Percentiles rank a stretch among this genome's conserved stretches.
phyloP scores from a whole-genome alignment of 2,329 filamentous ascomycete species.

The Zarea fungicola region DNA sequence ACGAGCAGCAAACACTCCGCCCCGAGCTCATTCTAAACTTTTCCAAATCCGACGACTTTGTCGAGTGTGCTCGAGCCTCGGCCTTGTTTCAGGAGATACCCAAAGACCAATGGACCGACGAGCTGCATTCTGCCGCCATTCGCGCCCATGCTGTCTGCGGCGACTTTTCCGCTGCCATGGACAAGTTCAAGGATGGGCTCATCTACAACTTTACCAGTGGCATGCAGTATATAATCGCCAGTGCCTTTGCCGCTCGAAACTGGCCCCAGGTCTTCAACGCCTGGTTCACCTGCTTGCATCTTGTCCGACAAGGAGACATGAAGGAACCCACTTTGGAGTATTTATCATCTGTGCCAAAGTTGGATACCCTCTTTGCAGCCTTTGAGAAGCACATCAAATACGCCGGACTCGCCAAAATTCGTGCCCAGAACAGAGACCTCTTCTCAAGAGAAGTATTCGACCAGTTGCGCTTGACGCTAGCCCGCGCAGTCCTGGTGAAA shows the following conservation, averaged over 20 bases:
- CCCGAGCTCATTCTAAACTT: slow-evolving; percentile 37
- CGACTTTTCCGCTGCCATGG: slow-evolving; percentile 33
- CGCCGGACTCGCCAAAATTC: slow-evolving; percentile 21
- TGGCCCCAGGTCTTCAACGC: slow-evolving; percentile 33
- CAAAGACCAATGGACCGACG: slow-evolving; percentile 33
- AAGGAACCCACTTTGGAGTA: slow-evolving; percentile 16
- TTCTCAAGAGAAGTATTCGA: slow-evolving; percentile 22
- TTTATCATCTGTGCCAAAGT: slow-evolving; percentile 23
- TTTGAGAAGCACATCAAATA: slow-evolving; percentile 30
- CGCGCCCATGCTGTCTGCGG: slow-evolving; percentile 37
- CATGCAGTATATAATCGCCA: slow-evolving; percentile 39
- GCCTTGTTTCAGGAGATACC: slow-evolving; percentile 38
- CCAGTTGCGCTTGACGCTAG: slow-evolving; percentile 27
- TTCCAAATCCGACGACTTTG: slow-evolving; percentile 34
- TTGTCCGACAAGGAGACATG: slow-evolving; percentile 9
- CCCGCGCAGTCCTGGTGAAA: slow-evolving; percentile 26
- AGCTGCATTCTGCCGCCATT: slow-evolving; percentile 35
- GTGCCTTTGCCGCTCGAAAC: slow-evolving; percentile 31
- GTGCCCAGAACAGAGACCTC: slow-evolving; percentile 19
- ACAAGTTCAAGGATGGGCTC: slow-evolving; percentile 35
- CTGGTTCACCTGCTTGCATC: slow-evolving; percentile 31
- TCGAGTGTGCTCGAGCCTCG: slow-evolving; percentile 41
- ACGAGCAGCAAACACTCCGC: slow-evolving; percentile 24
- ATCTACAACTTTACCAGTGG: slow-evolving; percentile 31
- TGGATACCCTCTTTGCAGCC: slow-evolving; percentile 27